Base-by-base conservation (phyloP, 179 eudicot species). In the Beta macrorhiza region DNA sequence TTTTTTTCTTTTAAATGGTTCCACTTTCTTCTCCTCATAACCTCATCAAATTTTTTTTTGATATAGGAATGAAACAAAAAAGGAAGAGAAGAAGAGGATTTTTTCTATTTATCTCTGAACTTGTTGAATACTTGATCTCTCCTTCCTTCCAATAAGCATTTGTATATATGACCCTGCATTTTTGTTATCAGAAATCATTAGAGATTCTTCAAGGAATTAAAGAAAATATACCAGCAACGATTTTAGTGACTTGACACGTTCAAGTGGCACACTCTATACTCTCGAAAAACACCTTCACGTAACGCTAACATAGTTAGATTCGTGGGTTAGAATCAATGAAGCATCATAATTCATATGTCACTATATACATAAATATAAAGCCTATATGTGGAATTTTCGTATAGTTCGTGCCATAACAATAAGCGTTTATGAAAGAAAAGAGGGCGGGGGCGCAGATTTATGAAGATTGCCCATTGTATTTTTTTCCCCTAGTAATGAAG, bases 151-250 rank as follows among this genome's bases (percentile, higher is more conserved):
- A 22, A 44, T 25, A 8, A 22, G 2, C 78, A 55, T 56, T 0
- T 78, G 56, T 32, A 82, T 42, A 25, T 53, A 5, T 16, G 73
- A 25, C 29, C 81, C 84, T 82, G 81, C 47, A 64, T 37, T 72
- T 72, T 11, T 62, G 6, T 32, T 37, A 7, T 29, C 3, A 13
- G 6, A 44, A 61, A 9, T 44, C 42, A 75, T 57, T 57, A 47
- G 29, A 16, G 12, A 53, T 53, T 19, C 32, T 72, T 17, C 7
- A 42, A 37, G 20, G 29, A 61, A 3, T 9, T 7, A 61, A 61
- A 4, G 10, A 61, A n/a, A n/a, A 6, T 0, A 61, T 6, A 63
- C 3, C 9, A 6, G 3, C 11, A 49, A 49, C 3, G 42, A 37
- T 37, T 37, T 37, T 0, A 0, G 3, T 2, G 42, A 37, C 42